These are phyloP conservation scores for sunflower (Helianthus annuus) DNA, from an alignment of 129 eudicot genomes.

Conservation along the genomic window DNA sequence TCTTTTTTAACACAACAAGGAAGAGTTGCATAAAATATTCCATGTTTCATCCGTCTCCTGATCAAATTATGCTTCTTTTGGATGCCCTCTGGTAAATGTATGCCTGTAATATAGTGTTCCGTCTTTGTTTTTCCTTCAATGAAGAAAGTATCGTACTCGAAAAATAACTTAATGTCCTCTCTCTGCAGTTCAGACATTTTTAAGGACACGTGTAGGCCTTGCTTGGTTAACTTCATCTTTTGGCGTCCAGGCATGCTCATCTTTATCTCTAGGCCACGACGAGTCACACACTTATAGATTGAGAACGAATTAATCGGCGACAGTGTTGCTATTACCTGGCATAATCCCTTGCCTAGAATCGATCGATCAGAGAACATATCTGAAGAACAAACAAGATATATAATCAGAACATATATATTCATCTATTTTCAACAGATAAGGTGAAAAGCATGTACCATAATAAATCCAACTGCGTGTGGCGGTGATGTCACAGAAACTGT, in stretches of 20 bases:
- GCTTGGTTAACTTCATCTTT: not conserved
- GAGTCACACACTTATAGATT: not conserved
- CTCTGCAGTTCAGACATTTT: not conserved
- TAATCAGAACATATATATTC: not conserved
- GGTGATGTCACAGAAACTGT: not conserved
- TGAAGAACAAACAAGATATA: not conserved
- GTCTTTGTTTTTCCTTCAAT: not conserved
- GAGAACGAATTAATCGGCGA: not conserved
- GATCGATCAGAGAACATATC: not conserved
- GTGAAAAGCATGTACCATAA: not conserved
- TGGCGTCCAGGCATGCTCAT: not conserved
- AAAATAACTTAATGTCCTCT: not conserved
- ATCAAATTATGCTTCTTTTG: not conserved
- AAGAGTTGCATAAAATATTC: not conserved
- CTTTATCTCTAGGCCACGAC: not conserved
- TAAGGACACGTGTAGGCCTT: not conserved
- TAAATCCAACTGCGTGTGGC: not conserved
- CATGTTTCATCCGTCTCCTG: not conserved
- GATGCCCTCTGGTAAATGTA: conserved; percentile 5
- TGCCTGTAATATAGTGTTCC: not conserved
- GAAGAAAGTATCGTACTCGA: not conserved
- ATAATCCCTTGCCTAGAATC: not conserved
- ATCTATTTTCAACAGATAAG: not conserved
- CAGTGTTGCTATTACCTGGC: not conserved
- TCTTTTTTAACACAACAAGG: conserved; percentile 1